phyloP scores from a whole-genome alignment of 202 grass and related monocot genomes.

The Eragrostis tef region DNA sequence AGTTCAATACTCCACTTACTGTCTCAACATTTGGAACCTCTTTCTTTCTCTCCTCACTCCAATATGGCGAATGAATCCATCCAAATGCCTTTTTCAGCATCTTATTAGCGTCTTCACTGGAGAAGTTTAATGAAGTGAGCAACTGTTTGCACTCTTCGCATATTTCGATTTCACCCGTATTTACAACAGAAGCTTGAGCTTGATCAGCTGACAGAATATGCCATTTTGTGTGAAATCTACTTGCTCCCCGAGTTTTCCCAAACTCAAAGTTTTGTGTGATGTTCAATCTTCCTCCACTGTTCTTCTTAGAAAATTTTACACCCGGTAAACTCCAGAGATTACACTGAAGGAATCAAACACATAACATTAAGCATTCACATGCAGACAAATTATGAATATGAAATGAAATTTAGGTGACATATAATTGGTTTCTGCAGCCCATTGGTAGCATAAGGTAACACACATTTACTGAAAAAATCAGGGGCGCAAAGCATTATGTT shows the following conservation, averaged over 20 bases:
- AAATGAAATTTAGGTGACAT: not conserved
- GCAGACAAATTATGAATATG: not conserved
- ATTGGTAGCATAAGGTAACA: not conserved
- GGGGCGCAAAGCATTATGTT: not conserved
- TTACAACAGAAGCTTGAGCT: conserved; percentile 46
- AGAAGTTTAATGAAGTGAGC: conserved; percentile 62
- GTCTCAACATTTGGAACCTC: conserved; percentile 61
- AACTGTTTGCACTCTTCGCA: conserved; percentile 53
- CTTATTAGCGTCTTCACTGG: conserved; percentile 55
- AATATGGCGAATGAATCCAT: conserved; percentile 86
- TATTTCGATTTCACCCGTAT: conserved; percentile 39
- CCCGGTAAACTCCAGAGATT: conserved; percentile 36
- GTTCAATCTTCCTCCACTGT: conserved; percentile 42
- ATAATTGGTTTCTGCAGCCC: too few relatives aligned
- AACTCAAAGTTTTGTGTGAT: not conserved
- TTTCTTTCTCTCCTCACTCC: conserved; percentile 75
- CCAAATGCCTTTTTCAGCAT: conserved; percentile 91
- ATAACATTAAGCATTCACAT: not conserved
- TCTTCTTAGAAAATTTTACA: conserved; percentile 32
- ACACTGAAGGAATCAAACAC: conserved; percentile 46
- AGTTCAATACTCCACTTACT: conserved; percentile 55
- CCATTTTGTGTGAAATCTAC: conserved; percentile 21
- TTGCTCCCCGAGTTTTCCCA: not conserved
- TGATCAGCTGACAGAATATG: conserved; percentile 49
- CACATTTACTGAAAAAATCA: not conserved